Evolutionary conservation across 805 yeast species (phyloP).

Genomic region (Dipodascopsis tothii): DNA sequence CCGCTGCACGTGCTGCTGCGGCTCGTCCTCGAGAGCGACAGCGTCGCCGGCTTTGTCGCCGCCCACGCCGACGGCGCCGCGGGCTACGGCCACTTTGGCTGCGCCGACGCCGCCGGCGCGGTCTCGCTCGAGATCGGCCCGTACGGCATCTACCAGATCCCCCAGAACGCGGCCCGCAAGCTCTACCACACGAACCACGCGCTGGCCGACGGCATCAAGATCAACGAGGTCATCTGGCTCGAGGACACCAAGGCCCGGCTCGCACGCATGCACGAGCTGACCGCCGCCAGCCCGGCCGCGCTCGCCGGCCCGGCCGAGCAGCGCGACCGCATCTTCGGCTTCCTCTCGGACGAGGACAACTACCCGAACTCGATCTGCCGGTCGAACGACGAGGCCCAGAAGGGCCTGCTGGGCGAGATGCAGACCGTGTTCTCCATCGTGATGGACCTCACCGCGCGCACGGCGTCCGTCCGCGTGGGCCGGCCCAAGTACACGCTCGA

Average conservation of each 20-base stretch:
- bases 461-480: conserved; percentile 25
- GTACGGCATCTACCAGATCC: conserved; percentile 11
- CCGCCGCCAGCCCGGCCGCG: not conserved
- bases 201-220: conserved; percentile 6
- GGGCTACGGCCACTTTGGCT: conserved; percentile 20
- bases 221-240: conserved; percentile 18
- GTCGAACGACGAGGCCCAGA: conserved; percentile 15
- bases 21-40: conserved; percentile 29
- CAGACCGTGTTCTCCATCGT: conserved; percentile 28
- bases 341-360: conserved; percentile 24
- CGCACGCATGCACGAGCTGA: conserved; percentile 11
- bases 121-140: conserved; percentile 21
- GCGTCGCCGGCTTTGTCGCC: conserved; percentile 19
- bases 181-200: conserved; percentile 21
- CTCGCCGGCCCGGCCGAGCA: conserved; percentile 3
- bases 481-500: conserved; percentile 23
- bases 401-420: conserved; percentile 20
- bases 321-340: conserved; percentile 15
- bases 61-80: conserved; percentile 21
- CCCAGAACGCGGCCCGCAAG: conserved; percentile 6
- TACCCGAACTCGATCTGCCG: conserved; percentile 28
- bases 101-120: conserved; percentile 19
- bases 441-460: conserved; percentile 24
- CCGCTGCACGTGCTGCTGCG: conserved; percentile 37
- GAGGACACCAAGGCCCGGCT: conserved; percentile 17